Percentiles rank a stretch among this genome's conserved stretches.
These are phyloP conservation scores for Cydonia oblonga DNA, from an alignment of 331 rosid genomes.

Conservation along the genomic window DNA sequence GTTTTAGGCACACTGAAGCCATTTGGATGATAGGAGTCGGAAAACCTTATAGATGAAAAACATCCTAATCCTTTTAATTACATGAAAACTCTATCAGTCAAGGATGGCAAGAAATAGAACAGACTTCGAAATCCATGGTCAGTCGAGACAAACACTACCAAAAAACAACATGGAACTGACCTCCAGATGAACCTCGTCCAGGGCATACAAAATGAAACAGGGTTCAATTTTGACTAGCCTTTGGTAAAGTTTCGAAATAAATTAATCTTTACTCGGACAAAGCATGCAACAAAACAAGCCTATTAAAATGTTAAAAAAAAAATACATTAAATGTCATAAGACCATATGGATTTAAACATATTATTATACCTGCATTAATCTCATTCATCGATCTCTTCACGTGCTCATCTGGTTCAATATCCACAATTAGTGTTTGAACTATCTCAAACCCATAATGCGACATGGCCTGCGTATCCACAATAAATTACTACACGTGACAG, in stretches of 20 bases:
- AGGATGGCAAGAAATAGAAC: no score
- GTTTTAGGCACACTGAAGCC: background rate
- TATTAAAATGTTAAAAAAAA: background rate
- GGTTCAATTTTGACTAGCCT: background rate
- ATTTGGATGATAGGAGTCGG: background rate
- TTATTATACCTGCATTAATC: slow-evolving; percentile 47
- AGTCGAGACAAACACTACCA: no score
- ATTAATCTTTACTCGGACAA: background rate
- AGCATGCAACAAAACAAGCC: background rate
- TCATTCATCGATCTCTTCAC: slow-evolving; percentile 83
- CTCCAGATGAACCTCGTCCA: no score
- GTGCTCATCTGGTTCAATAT: slow-evolving; percentile 66
- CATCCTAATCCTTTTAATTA: no score
- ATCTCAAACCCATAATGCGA: slow-evolving; percentile 33
- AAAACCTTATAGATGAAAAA: background rate
- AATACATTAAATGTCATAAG: background rate
- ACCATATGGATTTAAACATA: background rate
- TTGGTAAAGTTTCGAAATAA: background rate
- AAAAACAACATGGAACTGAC: no score
- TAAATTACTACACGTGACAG: background rate
- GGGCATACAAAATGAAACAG: background rate
- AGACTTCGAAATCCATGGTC: no score
- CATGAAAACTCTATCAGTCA: no score
- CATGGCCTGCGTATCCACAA: slow-evolving; percentile 20
- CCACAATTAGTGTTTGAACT: slow-evolving; percentile 37